A percentile compares a stretch with the other conserved stretches of the same genome.
Evolutionary conservation across 805 yeast genomes (phyloP).

Genomic region (Metschnikowia lochheadii): DNA sequence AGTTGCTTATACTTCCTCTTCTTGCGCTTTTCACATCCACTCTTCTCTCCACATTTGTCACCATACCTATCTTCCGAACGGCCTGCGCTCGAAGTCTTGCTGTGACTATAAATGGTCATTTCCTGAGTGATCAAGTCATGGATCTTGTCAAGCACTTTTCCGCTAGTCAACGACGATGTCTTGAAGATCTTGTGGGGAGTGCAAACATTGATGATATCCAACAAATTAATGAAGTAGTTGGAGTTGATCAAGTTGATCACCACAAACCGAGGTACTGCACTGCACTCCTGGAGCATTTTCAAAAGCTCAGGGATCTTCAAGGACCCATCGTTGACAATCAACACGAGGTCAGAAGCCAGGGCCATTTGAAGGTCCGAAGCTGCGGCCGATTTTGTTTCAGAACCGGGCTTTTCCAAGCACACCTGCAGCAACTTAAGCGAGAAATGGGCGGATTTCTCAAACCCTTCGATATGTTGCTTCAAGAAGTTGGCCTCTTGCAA

Average conservation of each 20-base stretch:
- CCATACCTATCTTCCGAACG: not conserved
- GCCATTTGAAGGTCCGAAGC: conserved; percentile 18
- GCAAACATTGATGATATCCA: conserved; percentile 30
- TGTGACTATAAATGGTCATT: conserved; percentile 4
- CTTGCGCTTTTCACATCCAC: conserved; percentile 1
- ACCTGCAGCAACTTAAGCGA: conserved; percentile 1
- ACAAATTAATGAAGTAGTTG: conserved; percentile 37
- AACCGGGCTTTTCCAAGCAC: not conserved
- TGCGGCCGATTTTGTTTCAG: conserved; percentile 4
- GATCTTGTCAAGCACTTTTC: conserved; percentile 22
- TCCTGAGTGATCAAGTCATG: conserved; percentile 28
- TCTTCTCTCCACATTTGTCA: not conserved
- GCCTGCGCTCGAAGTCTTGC: not conserved
- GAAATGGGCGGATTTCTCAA: not conserved
- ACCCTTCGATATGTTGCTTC: not conserved
- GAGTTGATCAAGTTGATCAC: conserved; percentile 37
- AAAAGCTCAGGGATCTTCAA: conserved; percentile 24
- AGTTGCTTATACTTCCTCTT: conserved; percentile 7
- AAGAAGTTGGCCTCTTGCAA: conserved; percentile 20
- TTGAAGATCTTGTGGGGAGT: conserved; percentile 41
- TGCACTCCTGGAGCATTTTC: conserved; percentile 10
- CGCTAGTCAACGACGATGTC: conserved; percentile 28
- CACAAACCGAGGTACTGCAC: conserved; percentile 25
- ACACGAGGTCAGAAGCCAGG: conserved; percentile 25
- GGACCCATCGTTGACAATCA: conserved; percentile 40